Evolutionary conservation across 441 rosid species (phyloP), one percentile per base, ranked within the genome.

Genomic region (Euphorbia celastroides): DNA sequence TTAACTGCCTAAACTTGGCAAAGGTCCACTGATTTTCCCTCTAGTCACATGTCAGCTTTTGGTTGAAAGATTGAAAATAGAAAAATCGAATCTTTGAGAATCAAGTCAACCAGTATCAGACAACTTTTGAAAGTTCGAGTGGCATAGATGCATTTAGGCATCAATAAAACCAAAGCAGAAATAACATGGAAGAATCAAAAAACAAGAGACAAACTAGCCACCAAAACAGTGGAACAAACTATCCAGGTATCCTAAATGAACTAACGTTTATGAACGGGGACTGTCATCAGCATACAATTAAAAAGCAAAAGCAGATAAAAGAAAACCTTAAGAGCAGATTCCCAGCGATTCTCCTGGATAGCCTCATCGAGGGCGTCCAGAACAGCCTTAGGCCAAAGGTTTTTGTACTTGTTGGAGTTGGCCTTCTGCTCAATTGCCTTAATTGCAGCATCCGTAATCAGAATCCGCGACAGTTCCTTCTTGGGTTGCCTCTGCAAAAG

Each of bases 331-430:
- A 92, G 86, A 56, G 92, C 92, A 73, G 90, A 81, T 30, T 77
- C 81, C 80, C 93, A 84, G 57, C 76, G 81, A 44, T 84, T 82
- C 34, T 82, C 80, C 41, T 63, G 75, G 16, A 84, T 78, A 8
- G 93, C 96, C 1, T 81, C 98, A 30, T 88, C 92, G 41, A 86
- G 90, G 63, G 96, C 93, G 69, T 89, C 95, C 79, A 92, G 77
- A 54, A 92, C 87, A 67, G 95, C 87, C 78, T 82, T 92, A 58
- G 98, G 93, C 92, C 88, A 83, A 52, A 89, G 78, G 22, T 76
- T 84, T 6, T 31, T 78, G 79, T 88, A 75, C 86, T 88, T 88
- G 61, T 73, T 79, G 4, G 98, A 88, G 69, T 83, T 81, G 26
- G 90, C 85, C 75, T 89, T 89, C 77, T 61, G 83, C 77, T 84